phyloP scores from a whole-genome alignment of 768 basidiomycete species.

The Lactifluus pinguis region DNA sequence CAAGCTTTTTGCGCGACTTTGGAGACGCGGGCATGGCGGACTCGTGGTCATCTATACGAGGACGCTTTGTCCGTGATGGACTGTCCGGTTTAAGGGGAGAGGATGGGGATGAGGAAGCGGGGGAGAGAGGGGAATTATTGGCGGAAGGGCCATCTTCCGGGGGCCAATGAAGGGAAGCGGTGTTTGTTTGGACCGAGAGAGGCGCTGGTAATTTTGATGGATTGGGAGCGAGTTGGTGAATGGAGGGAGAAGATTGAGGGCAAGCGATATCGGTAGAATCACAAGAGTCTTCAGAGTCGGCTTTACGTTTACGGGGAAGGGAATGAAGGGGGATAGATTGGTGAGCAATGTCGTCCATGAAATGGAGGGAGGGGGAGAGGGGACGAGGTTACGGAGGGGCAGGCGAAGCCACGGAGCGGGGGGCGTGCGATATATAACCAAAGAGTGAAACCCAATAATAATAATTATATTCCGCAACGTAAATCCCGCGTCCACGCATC shows the following conservation, averaged over 20 bases:
- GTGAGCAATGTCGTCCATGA: slow-evolving; percentile 59
- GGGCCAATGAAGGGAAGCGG: slow-evolving; percentile 4
- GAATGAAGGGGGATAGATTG: slow-evolving; percentile 34
- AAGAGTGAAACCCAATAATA: slow-evolving; percentile 20
- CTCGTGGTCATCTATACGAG: slow-evolving; percentile 14
- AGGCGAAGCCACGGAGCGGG: slow-evolving; percentile 14
- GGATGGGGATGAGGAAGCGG: slow-evolving; percentile 1
- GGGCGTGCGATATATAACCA: slow-evolving; percentile 28
- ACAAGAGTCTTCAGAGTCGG: slow-evolving; percentile 38
- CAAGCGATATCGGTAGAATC: slow-evolving; percentile 12
- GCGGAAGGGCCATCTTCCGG: slow-evolving; percentile 8
- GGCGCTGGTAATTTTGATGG: slow-evolving; percentile 15
- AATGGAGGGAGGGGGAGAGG: slow-evolving; percentile 20
- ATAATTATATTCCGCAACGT: slow-evolving; percentile 7
- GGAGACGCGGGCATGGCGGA: background rate
- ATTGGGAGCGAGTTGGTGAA: slow-evolving; percentile 6
- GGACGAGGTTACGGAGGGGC: slow-evolving; percentile 11
- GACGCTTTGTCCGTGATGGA: slow-evolving; percentile 19
- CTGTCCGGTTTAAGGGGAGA: slow-evolving; percentile 12
- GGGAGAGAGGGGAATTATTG: slow-evolving; percentile 6
- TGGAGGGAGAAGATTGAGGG: background rate
- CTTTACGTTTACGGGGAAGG: slow-evolving; percentile 62
- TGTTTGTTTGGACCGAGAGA: slow-evolving; percentile 18
- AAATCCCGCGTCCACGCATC: slow-evolving; percentile 14
- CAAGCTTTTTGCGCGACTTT: slow-evolving; percentile 13